Evolutionary conservation across 1,284 basidiomycete species (phyloP).

Genomic region (Cystobasidium slooffiae): DNA sequence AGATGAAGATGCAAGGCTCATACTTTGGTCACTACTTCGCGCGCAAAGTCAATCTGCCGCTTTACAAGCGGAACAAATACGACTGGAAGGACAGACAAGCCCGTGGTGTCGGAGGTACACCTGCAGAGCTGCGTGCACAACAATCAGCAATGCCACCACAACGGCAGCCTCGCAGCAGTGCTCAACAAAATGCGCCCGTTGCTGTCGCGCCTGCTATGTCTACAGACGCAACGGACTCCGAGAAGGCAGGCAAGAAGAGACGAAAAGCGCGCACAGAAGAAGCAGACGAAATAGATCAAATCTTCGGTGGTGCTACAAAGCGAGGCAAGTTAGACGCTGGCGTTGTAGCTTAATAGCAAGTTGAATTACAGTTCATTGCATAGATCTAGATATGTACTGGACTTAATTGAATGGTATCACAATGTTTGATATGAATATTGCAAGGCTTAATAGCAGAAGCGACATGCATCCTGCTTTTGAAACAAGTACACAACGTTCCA

Average conservation of each 20-base stretch:
- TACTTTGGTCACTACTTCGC: slow-evolving; percentile 85
- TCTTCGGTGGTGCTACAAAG: slow-evolving; percentile 44
- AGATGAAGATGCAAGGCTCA: slow-evolving; percentile 71
- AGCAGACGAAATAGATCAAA: slow-evolving; percentile 50
- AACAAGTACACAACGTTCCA: too few species aligned
- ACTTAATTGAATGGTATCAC: slow-evolving; percentile 1
- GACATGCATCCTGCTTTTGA: too few species aligned
- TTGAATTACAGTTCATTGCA: background rate
- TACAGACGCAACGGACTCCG: slow-evolving; percentile 35
- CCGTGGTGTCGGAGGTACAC: slow-evolving; percentile 39
- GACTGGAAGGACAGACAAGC: slow-evolving; percentile 70
- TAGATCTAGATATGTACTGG: background rate
- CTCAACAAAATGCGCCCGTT: slow-evolving; percentile 32
- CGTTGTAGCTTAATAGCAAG: slow-evolving; percentile 10
- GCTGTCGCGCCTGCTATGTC: slow-evolving; percentile 48
- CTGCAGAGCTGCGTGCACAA: slow-evolving; percentile 31
- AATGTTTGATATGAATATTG: background rate
- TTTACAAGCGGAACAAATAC: slow-evolving; percentile 75
- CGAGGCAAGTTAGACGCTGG: slow-evolving; percentile 20
- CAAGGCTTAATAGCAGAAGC: background rate
- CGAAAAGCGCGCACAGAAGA: slow-evolving; percentile 51
- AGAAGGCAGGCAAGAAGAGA: slow-evolving; percentile 50
- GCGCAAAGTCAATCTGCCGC: slow-evolving; percentile 74
- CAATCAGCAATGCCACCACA: slow-evolving; percentile 49
- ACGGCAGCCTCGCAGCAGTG: slow-evolving; percentile 57